phyloP scores from a whole-genome alignment of 495 filamentous ascomycete genomes.

The Xylaria intraflava region DNA sequence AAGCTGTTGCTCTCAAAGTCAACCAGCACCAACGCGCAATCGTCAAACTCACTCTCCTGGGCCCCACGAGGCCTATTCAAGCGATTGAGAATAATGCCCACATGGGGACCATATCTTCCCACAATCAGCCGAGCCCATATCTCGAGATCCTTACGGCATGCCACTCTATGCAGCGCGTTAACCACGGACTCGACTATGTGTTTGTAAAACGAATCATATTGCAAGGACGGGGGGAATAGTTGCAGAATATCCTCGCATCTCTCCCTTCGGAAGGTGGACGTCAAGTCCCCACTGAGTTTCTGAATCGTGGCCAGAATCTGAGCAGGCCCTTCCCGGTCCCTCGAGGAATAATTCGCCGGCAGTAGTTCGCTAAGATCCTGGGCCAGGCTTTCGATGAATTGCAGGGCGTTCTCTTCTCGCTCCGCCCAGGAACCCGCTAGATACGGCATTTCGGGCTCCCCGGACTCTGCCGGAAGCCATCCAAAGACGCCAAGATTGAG shows the following conservation, averaged over 20 bases:
- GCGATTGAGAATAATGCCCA: no score
- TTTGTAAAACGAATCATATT: background rate
- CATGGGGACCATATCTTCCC: no score
- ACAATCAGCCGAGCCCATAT: no score
- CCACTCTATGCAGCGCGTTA: no score
- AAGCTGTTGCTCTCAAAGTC: no score
- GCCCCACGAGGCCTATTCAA: no score
- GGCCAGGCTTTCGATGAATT: no score
- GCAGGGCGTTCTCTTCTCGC: no score
- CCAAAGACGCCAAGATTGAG: background rate
- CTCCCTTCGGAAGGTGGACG: background rate
- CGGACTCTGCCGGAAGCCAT: background rate
- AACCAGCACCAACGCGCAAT: no score
- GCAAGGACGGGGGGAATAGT: background rate
- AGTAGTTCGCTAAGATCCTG: no score
- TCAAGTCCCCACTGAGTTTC: background rate
- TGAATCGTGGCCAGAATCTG: background rate
- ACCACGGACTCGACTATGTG: background rate
- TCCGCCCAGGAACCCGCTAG: background rate
- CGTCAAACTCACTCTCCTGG: no score
- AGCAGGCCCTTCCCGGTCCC: background rate
- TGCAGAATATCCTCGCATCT: background rate
- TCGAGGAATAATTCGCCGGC: background rate
- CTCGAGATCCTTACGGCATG: no score
- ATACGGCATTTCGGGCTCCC: background rate